Evolutionary conservation across 768 basidiomycete species (phyloP).

Genomic region (Naganishia kalamii): DNA sequence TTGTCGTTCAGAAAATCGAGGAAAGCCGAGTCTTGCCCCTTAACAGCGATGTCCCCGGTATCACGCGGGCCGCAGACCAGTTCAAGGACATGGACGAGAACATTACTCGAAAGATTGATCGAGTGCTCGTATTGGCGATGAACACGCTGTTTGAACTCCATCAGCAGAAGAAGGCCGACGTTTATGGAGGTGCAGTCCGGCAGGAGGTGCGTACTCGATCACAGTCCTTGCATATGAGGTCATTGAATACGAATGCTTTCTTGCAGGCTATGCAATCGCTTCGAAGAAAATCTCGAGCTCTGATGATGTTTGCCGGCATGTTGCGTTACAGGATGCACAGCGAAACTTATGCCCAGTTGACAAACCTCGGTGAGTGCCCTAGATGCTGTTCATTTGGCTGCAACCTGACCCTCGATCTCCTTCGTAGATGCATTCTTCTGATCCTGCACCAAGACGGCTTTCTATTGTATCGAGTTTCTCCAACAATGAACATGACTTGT

Average conservation of each 20-base stretch:
- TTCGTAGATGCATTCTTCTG: no score
- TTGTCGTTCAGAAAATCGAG: constrained; percentile 48
- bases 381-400: no score
- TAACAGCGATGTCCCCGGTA: constrained; percentile 73
- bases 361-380: constrained; percentile 19
- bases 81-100: constrained; percentile 79
- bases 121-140: constrained; percentile 85
- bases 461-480: no score
- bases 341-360: constrained; percentile 78
- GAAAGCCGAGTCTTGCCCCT: constrained; percentile 80
- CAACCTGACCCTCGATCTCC: no score
- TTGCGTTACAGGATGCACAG: constrained; percentile 82
- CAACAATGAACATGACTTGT: no score
- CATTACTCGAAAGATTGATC: constrained; percentile 80
- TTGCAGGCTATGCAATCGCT: constrained; percentile 60
- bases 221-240: constrained; percentile 27
- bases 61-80: constrained; percentile 77
- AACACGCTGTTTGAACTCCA: constrained; percentile 78
- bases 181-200: constrained; percentile 65
- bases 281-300: constrained; percentile 68
- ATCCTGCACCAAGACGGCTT: no score
- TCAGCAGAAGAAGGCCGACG: constrained; percentile 64
- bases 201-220: constrained; percentile 58
- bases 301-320: constrained; percentile 71
- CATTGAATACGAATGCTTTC: constrained; percentile 28